Evolutionary conservation across 2,329 filamentous ascomycete genomes (phyloP).

Genomic region (Scopulariopsis brevicaulis): DNA sequence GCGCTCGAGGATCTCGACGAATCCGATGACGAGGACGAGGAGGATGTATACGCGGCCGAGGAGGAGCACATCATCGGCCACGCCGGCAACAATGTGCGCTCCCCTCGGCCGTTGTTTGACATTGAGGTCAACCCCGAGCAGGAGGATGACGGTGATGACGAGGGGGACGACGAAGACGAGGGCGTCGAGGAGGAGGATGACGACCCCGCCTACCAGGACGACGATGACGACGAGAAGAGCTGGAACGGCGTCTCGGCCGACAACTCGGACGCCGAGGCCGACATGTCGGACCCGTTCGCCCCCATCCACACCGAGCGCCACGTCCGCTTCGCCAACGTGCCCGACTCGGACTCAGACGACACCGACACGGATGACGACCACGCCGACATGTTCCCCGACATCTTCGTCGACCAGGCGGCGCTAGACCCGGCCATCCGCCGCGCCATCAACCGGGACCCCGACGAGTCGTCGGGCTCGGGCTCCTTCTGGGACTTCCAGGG

Average conservation of each 20-base stretch:
- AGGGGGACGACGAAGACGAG: conserved; percentile 25
- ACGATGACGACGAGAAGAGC: conserved; percentile 20
- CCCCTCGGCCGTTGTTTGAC: conserved; percentile 36
- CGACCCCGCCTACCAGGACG: conserved; percentile 12
- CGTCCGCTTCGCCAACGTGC: conserved; percentile 62
- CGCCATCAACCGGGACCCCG: conserved; percentile 60
- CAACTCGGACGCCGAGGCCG: conserved; percentile 29
- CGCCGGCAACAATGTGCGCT: conserved; percentile 25
- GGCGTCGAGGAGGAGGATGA: conserved; percentile 27
- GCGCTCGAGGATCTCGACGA: conserved; percentile 72
- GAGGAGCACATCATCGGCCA: conserved; percentile 58
- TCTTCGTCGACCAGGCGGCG: conserved; percentile 65
- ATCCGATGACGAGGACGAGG: conserved; percentile 66
- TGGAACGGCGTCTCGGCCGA: conserved; percentile 46
- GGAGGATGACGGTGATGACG: conserved; percentile 26
- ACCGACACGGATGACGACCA: conserved; percentile 47
- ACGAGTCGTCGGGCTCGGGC: conserved; percentile 41
- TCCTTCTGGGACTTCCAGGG: conserved; percentile 55
- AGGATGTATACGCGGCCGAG: conserved; percentile 67
- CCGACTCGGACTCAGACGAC: conserved; percentile 55
- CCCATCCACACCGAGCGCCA: conserved; percentile 37
- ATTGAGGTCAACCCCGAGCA: conserved; percentile 20
- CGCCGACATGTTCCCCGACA: conserved; percentile 61
- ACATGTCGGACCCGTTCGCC: conserved; percentile 22
- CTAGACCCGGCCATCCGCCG: conserved; percentile 62